Evolutionary conservation across 805 yeast genomes (phyloP), one percentile per base, ranked within the genome.

Genomic region (Candida caryicola): DNA sequence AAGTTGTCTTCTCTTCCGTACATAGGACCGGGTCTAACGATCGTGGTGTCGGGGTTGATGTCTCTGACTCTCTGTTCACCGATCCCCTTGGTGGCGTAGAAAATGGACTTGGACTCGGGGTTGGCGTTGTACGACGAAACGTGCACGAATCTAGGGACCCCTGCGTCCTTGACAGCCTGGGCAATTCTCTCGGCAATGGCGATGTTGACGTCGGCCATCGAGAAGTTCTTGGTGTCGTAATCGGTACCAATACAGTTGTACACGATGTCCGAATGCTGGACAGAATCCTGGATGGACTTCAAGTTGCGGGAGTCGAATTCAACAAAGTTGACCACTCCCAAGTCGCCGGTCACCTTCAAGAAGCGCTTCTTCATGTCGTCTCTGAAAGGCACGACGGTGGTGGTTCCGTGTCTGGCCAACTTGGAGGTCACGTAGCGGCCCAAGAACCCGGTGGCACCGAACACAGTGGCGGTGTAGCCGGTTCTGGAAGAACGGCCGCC

Each of bases 401-500:
- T 62, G 19, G 95, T 87, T 46, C 95, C 95, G 57, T 86, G 88
- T 55, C 82, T 74, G 45, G 91, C 95, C 50, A 87, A 69, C 55
- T 81, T 82, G 25, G 90, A 68, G 14, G 78, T 74, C 44, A 87
- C 61, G 48, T 82, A 76, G 34, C 87, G 76, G 33, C 95, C 95
- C 42, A 87, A 65, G 59, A 82, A 81, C 2, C 95, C 95, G 33
- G 81, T 68, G 26, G 82, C 85, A 7, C 95, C 95, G 55, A 87
- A 87, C 2, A 87, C 93, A 1, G 95, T 85, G 16, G 90, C 95
- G 3, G 90, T 85, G 64, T 80, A 85, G 2, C 95, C 95, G 6
- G 91, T 81, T 68, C 95, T 76, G 19, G 95, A 85, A 4, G 91
- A 82, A 41, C 86, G 73, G 21, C 95, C 95, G 33, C 95, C 93